Conservation (phyloP, 148 eudicot species). For the Persicaria tinctoria region DNA sequence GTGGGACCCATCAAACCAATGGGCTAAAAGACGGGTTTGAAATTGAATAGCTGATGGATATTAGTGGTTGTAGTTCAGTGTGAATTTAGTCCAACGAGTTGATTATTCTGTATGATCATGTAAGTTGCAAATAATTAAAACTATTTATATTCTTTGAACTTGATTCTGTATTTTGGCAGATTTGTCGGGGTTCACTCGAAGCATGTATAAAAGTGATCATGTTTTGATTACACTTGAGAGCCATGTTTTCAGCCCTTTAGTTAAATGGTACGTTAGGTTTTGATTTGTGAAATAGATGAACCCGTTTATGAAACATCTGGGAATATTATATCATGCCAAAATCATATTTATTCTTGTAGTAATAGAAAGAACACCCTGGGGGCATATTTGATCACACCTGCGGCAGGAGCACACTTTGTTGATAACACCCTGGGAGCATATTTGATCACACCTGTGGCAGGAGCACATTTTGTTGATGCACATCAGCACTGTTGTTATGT, state of each 20-base stretch:
- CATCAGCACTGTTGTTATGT: too few relatives aligned
- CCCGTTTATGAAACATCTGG: background rate
- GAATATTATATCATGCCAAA: constrained; percentile 6
- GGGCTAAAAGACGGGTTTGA: constrained; percentile 29
- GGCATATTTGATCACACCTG: constrained; percentile 80
- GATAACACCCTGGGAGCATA: constrained; percentile 63
- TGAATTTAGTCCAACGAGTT: background rate
- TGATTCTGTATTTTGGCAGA: constrained; percentile 34
- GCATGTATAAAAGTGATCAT: constrained; percentile 81
- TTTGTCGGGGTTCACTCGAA: constrained; percentile 94
- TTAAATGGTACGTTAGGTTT: constrained; percentile 55
- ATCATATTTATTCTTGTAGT: constrained; percentile 12
- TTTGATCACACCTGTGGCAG: constrained; percentile 76
- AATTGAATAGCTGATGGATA: constrained; percentile 7
- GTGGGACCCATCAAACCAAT: too few relatives aligned
- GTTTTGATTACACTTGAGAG: constrained; percentile 90
- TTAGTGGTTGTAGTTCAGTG: background rate
- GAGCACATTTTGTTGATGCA: constrained; percentile 61
- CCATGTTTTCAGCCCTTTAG: constrained; percentile 92
- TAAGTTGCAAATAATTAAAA: background rate
- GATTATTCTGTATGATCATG: background rate
- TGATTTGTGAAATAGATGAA: background rate
- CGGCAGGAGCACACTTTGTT: constrained; percentile 84
- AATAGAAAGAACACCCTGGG: constrained; percentile 71
- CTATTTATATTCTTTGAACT: background rate